A percentile compares a stretch with the other conserved stretches of the same genome.
Evolutionary conservation across 1,284 basidiomycete genomes (phyloP).

Genomic region (Sporisorium exsertum): DNA sequence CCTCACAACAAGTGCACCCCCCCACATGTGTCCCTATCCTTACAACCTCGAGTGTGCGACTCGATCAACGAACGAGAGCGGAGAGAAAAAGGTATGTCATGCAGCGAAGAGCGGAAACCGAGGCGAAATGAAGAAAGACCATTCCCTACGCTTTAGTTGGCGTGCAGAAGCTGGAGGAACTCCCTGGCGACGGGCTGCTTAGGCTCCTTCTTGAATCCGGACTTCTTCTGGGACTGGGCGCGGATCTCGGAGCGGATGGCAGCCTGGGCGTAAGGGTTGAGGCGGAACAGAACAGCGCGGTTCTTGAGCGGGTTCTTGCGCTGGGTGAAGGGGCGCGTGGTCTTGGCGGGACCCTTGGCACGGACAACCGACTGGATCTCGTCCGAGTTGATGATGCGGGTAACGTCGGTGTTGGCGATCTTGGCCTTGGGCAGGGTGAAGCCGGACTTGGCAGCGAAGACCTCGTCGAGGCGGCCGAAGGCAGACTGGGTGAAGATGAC

Average conservation of each 20-base stretch:
- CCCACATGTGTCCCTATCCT: background rate
- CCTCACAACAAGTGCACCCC: conserved; percentile 3
- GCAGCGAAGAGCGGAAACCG: conserved; percentile 15
- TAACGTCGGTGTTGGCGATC: conserved; percentile 96
- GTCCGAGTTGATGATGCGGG: conserved; percentile 89
- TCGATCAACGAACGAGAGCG: conserved; percentile 14
- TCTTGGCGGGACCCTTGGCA: conserved; percentile 81
- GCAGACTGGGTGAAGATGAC: conserved; percentile 99
- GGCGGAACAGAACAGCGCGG: conserved; percentile 95
- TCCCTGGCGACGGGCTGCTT: conserved; percentile 78
- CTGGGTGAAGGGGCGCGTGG: conserved; percentile 96
- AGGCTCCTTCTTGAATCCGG: conserved; percentile 63
- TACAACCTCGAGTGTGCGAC: background rate
- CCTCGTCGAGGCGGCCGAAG: conserved; percentile 90
- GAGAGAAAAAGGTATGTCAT: conserved; percentile 11
- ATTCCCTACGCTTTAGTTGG: conserved; percentile 27
- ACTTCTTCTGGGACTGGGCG: conserved; percentile 61
- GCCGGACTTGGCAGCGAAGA: conserved; percentile 92
- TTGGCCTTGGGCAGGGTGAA: conserved; percentile 75
- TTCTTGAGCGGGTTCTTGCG: conserved; percentile 97
- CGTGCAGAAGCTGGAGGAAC: conserved; percentile 82
- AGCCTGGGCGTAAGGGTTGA: conserved; percentile 94
- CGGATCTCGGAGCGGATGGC: conserved; percentile 65
- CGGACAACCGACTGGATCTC: conserved; percentile 81
- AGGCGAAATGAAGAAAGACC: conserved; percentile 1